Conservation (phyloP, 2,329 filamentous ascomycete species). For the Penicillium vulpinum region DNA sequence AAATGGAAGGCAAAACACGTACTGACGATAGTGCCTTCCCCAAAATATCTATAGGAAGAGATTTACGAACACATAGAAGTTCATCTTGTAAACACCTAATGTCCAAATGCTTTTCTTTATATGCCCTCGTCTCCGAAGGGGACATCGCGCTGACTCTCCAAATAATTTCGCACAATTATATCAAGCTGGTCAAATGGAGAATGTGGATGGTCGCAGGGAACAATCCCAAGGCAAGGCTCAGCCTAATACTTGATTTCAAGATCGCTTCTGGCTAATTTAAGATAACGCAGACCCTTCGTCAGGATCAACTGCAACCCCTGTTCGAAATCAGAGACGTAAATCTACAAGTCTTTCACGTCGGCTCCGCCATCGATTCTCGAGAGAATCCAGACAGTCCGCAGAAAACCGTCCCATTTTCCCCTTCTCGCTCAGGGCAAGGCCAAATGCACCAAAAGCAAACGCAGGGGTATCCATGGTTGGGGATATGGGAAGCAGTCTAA, state of each 20-base stretch:
- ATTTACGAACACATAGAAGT: neutral
- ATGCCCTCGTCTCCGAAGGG: conserved; percentile 29
- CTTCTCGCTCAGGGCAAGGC: conserved; percentile 20
- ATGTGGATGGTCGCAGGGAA: conserved; percentile 1
- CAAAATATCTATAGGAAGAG: no score
- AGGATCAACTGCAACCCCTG: conserved; percentile 2
- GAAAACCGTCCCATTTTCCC: conserved; percentile 21
- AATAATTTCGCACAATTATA: conserved; percentile 14
- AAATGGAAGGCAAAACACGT: neutral
- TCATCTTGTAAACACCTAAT: neutral
- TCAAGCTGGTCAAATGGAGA: conserved; percentile 2
- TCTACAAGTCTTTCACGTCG: conserved; percentile 29
- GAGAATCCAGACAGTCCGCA: conserved; percentile 27
- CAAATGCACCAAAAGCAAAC: conserved; percentile 8
- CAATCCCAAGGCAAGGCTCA: conserved; percentile 13
- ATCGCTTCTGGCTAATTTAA: neutral
- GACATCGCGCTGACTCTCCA: conserved; percentile 16
- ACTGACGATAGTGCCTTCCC: neutral
- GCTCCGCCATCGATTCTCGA: conserved; percentile 37
- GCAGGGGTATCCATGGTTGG: conserved; percentile 12
- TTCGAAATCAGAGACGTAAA: conserved; percentile 11
- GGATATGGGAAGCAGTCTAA: conserved; percentile 35
- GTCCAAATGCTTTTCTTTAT: conserved; percentile 25
- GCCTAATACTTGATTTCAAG: neutral
- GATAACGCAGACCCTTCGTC: neutral